Conservation (phyloP, 805 yeast genomes). For the Saccharomycopsis microspora region DNA sequence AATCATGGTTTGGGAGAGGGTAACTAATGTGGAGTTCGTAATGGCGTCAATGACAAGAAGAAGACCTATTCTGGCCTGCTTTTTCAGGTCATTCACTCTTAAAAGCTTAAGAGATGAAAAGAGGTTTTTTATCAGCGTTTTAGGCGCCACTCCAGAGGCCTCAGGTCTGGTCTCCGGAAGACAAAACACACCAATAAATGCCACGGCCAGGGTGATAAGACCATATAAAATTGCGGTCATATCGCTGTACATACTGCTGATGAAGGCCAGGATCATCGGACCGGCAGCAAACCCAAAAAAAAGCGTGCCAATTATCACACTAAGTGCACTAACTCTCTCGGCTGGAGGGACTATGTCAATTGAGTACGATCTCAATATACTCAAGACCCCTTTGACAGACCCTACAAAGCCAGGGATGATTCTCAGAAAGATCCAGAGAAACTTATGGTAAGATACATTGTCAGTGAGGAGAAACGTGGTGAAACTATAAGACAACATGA, state of each 20-base stretch:
- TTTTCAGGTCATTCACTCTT: constrained; percentile 9
- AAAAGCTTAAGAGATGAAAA: too few species aligned
- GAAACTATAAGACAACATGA: constrained; percentile 20
- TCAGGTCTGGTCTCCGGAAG: too few species aligned
- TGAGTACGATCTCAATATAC: constrained; percentile 56
- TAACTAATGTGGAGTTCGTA: constrained; percentile 25
- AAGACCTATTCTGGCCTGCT: constrained; percentile 36
- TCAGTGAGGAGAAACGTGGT: constrained; percentile 15
- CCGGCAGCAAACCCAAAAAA: constrained; percentile 55
- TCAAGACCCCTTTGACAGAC: constrained; percentile 42
- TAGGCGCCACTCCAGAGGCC: too few species aligned
- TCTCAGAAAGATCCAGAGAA: constrained; percentile 22
- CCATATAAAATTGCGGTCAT: constrained; percentile 17
- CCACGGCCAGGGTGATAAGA: constrained; percentile 24
- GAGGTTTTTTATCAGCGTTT: too few species aligned
- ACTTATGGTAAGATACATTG: not conserved
- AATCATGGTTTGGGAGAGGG: constrained; percentile 31
- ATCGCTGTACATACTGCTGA: constrained; percentile 5
- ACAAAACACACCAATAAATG: constrained; percentile 25
- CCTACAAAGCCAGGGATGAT: constrained; percentile 48
- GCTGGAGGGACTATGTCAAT: constrained; percentile 61
- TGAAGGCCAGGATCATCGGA: constrained; percentile 30
- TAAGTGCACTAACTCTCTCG: constrained; percentile 46
- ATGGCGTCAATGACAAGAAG: constrained; percentile 38
- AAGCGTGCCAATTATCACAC: constrained; percentile 46